Evolutionary conservation across 768 basidiomycete genomes (phyloP).

Genomic region (Suillus variegatus): DNA sequence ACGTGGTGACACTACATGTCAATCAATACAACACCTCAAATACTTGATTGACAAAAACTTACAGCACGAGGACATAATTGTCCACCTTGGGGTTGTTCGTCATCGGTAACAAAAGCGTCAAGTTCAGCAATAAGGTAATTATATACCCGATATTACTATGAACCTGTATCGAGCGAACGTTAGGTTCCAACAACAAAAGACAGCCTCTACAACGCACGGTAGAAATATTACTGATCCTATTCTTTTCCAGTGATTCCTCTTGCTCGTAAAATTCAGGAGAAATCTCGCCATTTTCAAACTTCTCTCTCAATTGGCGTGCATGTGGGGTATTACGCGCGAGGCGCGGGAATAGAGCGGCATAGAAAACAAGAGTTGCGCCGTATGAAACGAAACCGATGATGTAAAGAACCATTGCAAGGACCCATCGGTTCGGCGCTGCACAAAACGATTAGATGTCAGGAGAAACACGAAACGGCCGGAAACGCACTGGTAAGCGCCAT

Average conservation of each 20-base stretch:
- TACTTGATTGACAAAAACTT: conserved; percentile 19
- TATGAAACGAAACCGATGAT: conserved; percentile 81
- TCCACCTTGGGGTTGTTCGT: conserved; percentile 59
- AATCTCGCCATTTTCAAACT: conserved; percentile 62
- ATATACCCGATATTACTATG: conserved; percentile 81
- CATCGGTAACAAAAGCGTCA: conserved; percentile 67
- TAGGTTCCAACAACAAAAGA: not conserved
- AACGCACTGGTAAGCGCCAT: conserved; percentile 69
- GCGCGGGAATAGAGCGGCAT: conserved; percentile 75
- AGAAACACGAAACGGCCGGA: not conserved
- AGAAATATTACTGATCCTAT: conserved; percentile 81
- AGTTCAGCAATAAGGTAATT: conserved; percentile 60
- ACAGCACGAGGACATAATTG: conserved; percentile 76
- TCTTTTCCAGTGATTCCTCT: conserved; percentile 83
- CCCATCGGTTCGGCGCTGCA: conserved; percentile 67
- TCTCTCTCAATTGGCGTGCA: conserved; percentile 53
- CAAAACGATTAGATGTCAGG: not conserved
- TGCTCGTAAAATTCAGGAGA: conserved; percentile 62
- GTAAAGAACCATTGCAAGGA: conserved; percentile 74
- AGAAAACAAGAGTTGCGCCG: conserved; percentile 82
- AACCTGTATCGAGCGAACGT: conserved; percentile 40
- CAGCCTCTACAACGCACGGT: conserved; percentile 48
- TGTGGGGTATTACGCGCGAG: conserved; percentile 77
- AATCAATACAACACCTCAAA: not conserved
- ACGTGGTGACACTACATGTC: conserved; percentile 57